Percentiles rank a stretch among this genome's conserved stretches.
Evolutionary conservation across 345 rosid species (phyloP).

Genomic region (Salix purpurea): DNA sequence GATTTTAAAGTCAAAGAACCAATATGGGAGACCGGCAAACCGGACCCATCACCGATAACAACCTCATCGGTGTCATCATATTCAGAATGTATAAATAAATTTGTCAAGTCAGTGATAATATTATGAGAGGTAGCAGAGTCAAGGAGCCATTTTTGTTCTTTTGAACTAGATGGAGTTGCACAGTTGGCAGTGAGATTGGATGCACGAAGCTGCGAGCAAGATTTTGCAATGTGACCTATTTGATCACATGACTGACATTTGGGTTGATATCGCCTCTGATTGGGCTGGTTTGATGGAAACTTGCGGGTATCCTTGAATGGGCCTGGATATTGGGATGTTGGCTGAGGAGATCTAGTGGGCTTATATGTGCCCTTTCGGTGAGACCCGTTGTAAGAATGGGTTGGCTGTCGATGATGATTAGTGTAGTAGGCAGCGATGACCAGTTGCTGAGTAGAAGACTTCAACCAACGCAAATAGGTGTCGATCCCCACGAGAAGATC

Average conservation of each 20-base stretch:
- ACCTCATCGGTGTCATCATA: background rate
- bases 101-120: too few species aligned
- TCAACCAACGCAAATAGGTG: fast-evolving
- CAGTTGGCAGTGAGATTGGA: too few species aligned
- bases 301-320: too few species aligned
- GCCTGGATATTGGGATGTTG: too few species aligned
- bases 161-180: too few species aligned
- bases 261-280: background rate
- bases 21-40: background rate
- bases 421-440: fast-evolving
- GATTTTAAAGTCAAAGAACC: background rate
- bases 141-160: background rate
- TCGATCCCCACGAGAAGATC: background rate
- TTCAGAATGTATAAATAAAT: background rate
- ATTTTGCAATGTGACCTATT: background rate
- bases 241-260: background rate
- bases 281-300: too few species aligned
- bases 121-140: background rate
- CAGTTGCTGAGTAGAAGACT: fast-evolving
- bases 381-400: too few species aligned
- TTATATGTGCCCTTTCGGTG: too few species aligned
- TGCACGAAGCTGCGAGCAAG: too few species aligned
- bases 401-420: too few species aligned
- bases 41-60: background rate
- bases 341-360: too few species aligned